These are phyloP conservation scores for Aspergillus japonicus DNA, from an alignment of 2,329 filamentous ascomycete species.

Conservation along the genomic window DNA sequence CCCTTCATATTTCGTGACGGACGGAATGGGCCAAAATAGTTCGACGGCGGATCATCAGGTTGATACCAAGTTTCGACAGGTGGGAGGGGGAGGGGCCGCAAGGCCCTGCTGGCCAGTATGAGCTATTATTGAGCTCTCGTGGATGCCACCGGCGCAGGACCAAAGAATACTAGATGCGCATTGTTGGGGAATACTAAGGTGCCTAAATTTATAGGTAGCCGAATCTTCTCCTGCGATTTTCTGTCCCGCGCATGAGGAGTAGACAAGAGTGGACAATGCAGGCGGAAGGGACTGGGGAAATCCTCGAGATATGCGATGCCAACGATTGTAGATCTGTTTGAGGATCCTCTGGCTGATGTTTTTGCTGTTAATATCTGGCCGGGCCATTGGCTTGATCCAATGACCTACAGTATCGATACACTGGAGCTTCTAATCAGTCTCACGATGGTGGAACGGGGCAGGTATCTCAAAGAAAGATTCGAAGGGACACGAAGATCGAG, in stretches of 20 bases:
- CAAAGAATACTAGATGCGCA: neutral
- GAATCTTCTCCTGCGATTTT: neutral
- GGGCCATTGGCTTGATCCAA: too few relatives aligned
- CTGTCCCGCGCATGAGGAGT: neutral
- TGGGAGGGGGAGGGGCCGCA: neutral
- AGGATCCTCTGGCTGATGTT: neutral
- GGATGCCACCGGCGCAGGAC: neutral
- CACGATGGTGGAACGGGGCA: neutral
- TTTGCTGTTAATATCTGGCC: too few relatives aligned
- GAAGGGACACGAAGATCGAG: neutral
- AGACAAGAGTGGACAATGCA: constrained; percentile 3
- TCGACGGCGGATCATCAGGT: neutral
- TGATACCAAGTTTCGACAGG: neutral
- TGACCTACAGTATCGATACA: too few relatives aligned
- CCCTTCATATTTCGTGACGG: neutral
- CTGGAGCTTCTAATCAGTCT: too few relatives aligned
- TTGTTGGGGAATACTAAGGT: neutral
- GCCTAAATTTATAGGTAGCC: neutral
- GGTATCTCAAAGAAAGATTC: neutral
- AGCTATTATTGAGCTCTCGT: neutral
- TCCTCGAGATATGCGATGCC: constrained; percentile 7
- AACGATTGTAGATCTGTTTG: neutral
- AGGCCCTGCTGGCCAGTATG: neutral
- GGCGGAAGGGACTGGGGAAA: neutral
- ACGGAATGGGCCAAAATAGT: constrained; percentile 13